A percentile compares a stretch with the other conserved stretches of the same genome.
Conservation (phyloP, 257 asterid genomes). For the Plectranthus barbatus region DNA sequence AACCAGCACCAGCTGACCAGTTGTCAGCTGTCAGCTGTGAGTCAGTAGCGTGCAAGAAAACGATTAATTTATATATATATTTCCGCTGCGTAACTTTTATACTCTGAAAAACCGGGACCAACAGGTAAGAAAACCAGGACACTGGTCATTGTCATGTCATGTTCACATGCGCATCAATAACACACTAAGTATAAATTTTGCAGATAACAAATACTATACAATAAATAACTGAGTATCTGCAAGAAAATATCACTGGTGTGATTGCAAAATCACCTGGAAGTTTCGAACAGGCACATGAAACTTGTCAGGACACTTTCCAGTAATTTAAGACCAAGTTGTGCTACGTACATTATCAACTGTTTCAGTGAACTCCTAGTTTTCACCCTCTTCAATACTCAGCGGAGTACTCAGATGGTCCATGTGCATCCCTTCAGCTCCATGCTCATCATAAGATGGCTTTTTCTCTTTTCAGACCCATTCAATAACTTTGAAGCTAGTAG, state of each 20-base stretch:
- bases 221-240: not conserved
- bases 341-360: constrained; percentile 24
- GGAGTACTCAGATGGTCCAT: constrained; percentile 1
- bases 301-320: constrained; percentile 20
- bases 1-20: too few relatives aligned
- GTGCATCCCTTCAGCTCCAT: constrained; percentile 15
- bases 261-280: constrained; percentile 35
- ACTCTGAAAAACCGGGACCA: too few relatives aligned
- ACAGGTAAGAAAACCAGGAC: too few relatives aligned
- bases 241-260: not conserved
- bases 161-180: constrained; percentile 3
- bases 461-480: constrained; percentile 11
- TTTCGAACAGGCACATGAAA: constrained; percentile 31
- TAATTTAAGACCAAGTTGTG: too few relatives aligned
- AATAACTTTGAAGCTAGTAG: not conserved
- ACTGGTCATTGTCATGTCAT: not conserved
- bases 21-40: too few relatives aligned
- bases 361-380: constrained; percentile 15
- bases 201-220: not conserved
- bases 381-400: constrained; percentile 16
- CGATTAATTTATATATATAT: too few relatives aligned
- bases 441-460: constrained; percentile 23
- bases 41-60: too few relatives aligned
- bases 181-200: not conserved
- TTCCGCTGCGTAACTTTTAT: too few relatives aligned